Percentiles rank a stretch among this genome's conserved stretches.
Evolutionary conservation across 257 asterid genomes (phyloP).

Genomic region (Solanum raphanifolium): DNA sequence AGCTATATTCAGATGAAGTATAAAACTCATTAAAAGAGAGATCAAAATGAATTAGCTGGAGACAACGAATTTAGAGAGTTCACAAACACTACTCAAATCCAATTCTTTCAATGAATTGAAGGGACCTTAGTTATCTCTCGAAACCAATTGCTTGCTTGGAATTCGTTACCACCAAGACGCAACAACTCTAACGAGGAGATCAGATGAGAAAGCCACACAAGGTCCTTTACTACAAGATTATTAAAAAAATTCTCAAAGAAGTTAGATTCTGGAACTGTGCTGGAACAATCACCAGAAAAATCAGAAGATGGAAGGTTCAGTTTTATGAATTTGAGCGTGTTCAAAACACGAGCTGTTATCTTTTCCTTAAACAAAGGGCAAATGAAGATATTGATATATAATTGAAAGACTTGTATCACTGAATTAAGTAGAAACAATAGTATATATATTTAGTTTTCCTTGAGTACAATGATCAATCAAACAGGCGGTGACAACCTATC

Average conservation of each 20-base stretch:
- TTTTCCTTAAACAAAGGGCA: background rate
- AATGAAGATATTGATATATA: too few species aligned
- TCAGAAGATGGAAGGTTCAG: too few species aligned
- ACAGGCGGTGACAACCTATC: background rate
- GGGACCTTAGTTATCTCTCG: background rate
- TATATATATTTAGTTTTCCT: too few species aligned
- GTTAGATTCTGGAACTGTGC: too few species aligned
- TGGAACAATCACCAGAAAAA: too few species aligned
- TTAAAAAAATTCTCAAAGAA: too few species aligned
- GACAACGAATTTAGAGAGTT: background rate
- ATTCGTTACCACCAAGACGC: background rate
- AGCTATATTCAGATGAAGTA: background rate
- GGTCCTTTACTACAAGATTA: background rate
- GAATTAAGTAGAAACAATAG: too few species aligned
- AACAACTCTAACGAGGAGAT: background rate
- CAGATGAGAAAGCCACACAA: background rate
- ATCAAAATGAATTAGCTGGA: constrained; percentile 3
- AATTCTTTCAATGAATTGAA: background rate
- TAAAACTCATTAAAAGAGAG: constrained; percentile 3
- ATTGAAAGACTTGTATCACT: too few species aligned
- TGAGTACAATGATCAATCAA: too few species aligned
- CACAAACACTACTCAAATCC: background rate
- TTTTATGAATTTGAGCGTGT: too few species aligned
- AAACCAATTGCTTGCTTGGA: background rate
- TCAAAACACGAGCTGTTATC: background rate